Evolutionary conservation across 2,329 filamentous ascomycete genomes (phyloP), one percentile per base, ranked within the genome.

Genomic region (Bipolaris bicolor): DNA sequence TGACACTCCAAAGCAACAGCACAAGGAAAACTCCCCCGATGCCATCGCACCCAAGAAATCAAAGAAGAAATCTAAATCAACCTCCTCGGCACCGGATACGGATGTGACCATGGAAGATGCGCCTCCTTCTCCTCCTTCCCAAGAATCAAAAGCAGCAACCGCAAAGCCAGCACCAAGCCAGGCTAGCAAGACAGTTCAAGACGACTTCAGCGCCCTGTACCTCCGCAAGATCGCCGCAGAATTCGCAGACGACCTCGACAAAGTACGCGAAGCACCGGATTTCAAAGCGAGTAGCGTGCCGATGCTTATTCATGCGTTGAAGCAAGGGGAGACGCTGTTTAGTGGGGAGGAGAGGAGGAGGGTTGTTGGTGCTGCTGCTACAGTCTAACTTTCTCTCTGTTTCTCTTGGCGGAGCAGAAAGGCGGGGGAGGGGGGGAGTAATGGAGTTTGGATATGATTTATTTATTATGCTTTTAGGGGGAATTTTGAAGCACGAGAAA

Each of bases 211-310:
- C 7, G 79, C 86, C 9, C 88, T 86, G 72, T 92, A 92, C 73
- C 83, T 92, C 45, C 86, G 89, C 66, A 86, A 85, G 57, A 80
- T 87, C 5, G 90, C 90, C 0, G 79, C 82, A 49, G 90, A 92
- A 72, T 86, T 93, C 54, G 86, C 87, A 11, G 88, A 91, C 64
- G 90, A 92, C 71, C 81, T 93, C 36, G 87, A 91, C 77, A 86
- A 86, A 73, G 80, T 92, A 60, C 85, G 90, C 62, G 72, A 74
- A 37, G 88, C 90, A 9, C 84, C 86, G 65, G 90, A 92, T 76
- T 93, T 92, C 77, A 87, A 86, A 70, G 79, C 80, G 57, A 86
- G 86, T 49, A 82, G 78, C 61, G 63, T 91, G 29, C 80, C 82
- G 5, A 83, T 91, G 69, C 81, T 92, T 40, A 82, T 92, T 33